Conservation (phyloP, 805 yeast genomes). For the Candida nitratophila region DNA sequence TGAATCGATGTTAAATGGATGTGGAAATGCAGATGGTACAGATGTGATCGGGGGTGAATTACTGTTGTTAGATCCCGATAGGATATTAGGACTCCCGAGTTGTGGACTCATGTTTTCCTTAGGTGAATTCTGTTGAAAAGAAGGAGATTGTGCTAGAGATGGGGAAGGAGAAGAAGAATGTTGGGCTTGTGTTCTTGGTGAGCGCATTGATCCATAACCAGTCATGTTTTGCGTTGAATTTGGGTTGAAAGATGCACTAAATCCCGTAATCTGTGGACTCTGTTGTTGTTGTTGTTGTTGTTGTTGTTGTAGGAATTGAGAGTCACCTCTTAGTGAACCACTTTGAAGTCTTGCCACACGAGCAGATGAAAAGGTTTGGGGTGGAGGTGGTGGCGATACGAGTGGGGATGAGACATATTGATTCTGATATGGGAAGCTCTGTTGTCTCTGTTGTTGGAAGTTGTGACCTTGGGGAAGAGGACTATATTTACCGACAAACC, state of each 20-base stretch:
- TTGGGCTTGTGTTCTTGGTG: neutral
- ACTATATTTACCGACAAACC: too few relatives aligned
- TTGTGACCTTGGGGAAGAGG: too few relatives aligned
- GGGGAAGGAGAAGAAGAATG: neutral
- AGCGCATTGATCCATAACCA: too few relatives aligned
- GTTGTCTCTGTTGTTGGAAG: too few relatives aligned
- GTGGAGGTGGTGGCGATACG: neutral
- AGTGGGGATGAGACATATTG: too few relatives aligned
- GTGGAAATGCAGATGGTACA: neutral
- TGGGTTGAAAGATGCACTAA: too few relatives aligned
- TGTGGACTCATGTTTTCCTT: too few relatives aligned
- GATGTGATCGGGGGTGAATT: neutral
- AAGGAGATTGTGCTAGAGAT: neutral
- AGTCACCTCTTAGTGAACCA: too few relatives aligned
- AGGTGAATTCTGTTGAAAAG: neutral
- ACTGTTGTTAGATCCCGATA: neutral
- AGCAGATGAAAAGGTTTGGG: too few relatives aligned
- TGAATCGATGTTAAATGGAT: neutral
- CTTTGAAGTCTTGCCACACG: too few relatives aligned
- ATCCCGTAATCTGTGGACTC: neutral
- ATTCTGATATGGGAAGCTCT: too few relatives aligned
- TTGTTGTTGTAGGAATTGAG: neutral
- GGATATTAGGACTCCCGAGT: neutral
- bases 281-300: conserved; percentile 1
- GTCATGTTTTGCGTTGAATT: neutral